Evolutionary conservation across 768 basidiomycete species (phyloP).

Genomic region (Terana coerulea): DNA sequence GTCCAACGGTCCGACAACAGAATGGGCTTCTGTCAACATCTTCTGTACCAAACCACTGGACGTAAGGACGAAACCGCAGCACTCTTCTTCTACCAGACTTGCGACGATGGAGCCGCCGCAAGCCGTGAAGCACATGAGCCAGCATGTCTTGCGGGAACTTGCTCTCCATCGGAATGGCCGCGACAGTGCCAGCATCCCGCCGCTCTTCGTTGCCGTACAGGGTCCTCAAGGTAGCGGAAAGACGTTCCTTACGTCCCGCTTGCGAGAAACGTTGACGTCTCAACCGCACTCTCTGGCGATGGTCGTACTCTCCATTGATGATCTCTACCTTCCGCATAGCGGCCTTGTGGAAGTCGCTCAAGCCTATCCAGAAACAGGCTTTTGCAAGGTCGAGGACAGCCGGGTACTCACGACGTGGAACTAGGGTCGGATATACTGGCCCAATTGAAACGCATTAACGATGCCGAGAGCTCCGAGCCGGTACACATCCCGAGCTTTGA

Average conservation of each 20-base stretch:
- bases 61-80: no score
- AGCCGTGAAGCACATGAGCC: constrained; percentile 34
- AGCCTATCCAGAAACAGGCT: constrained; percentile 58
- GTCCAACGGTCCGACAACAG: no score
- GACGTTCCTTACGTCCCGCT: constrained; percentile 65
- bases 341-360: constrained; percentile 53
- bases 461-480: neutral
- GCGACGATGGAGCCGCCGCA: constrained; percentile 23
- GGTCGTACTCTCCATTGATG: constrained; percentile 72
- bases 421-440: constrained; percentile 56
- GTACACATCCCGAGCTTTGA: constrained; percentile 79
- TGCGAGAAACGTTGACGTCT: constrained; percentile 37
- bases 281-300: constrained; percentile 50
- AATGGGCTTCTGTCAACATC: no score
- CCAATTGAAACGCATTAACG: constrained; percentile 43
- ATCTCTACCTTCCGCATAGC: constrained; percentile 79
- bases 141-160: constrained; percentile 38
- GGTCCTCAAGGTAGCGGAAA: constrained; percentile 96
- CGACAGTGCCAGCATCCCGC: constrained; percentile 28
- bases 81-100: no score
- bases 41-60: no score
- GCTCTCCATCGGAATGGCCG: constrained; percentile 24
- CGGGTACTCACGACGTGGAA: constrained; percentile 84
- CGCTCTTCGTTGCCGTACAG: constrained; percentile 84
- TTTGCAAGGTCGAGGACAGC: constrained; percentile 82